phyloP scores from a whole-genome alignment of 176 grass and related monocot genomes.

The Oryza meyeriana region DNA sequence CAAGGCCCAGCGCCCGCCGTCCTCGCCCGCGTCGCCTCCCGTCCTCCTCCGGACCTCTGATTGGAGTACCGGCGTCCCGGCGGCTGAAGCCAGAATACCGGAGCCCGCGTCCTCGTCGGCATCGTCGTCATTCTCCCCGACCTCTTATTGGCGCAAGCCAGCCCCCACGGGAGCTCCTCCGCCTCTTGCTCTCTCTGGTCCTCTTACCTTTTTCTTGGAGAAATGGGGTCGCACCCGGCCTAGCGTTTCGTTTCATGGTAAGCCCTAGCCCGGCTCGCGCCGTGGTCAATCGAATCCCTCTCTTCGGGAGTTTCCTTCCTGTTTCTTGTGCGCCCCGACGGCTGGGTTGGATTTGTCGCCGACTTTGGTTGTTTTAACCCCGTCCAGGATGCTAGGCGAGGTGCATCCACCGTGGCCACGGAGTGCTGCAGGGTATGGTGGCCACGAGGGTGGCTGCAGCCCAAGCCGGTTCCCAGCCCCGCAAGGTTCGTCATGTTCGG shows the following conservation, averaged over 20 bases:
- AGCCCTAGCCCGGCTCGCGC: not conserved
- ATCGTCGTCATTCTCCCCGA: too few relatives aligned
- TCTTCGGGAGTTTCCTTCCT: not conserved
- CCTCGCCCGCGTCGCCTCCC: too few relatives aligned
- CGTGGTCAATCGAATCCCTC: not conserved
- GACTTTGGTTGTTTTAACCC: not conserved
- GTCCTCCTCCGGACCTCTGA: too few relatives aligned
- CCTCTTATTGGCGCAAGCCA: too few relatives aligned
- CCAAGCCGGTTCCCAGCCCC: not conserved
- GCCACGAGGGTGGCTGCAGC: constrained; percentile 27
- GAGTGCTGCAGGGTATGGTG: constrained; percentile 51
- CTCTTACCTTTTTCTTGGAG: not conserved
- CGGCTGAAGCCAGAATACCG: too few relatives aligned
- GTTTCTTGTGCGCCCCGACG: not conserved
- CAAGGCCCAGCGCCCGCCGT: too few relatives aligned
- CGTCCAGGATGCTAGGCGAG: not conserved
- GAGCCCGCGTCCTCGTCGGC: too few relatives aligned
- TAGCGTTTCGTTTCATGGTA: not conserved
- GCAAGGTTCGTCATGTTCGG: constrained; percentile 25
- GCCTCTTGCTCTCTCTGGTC: not conserved
- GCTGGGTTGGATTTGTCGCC: not conserved
- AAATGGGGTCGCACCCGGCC: not conserved
- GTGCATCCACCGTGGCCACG: not conserved
- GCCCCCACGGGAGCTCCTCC: too few relatives aligned
- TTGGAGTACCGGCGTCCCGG: too few relatives aligned